A percentile compares a stretch with the other conserved stretches of the same genome.
These are phyloP conservation scores for Raffaelea arxii DNA, from an alignment of 2,329 filamentous ascomycete species.

Conservation along the genomic window DNA sequence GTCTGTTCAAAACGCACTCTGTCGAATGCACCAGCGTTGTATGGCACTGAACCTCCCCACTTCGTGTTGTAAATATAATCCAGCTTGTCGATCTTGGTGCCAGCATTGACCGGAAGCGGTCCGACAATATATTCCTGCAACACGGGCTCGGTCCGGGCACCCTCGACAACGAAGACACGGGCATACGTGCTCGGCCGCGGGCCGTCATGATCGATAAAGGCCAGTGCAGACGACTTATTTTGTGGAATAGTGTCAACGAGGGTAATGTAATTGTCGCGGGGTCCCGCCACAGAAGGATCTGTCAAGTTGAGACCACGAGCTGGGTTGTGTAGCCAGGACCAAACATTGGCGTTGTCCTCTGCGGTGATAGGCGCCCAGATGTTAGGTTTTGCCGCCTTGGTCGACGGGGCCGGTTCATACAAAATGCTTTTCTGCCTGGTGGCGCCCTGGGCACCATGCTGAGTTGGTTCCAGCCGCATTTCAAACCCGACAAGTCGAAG, in stretches of 20 bases:
- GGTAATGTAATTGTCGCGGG: conserved; percentile 35
- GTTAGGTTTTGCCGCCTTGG: conserved; percentile 26
- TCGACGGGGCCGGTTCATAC: background rate
- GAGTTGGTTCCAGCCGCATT: no score
- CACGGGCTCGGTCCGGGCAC: conserved; percentile 29
- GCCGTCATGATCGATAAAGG: conserved; percentile 30
- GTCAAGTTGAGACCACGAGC: conserved; percentile 34
- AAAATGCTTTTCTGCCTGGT: no score
- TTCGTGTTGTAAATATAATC: conserved; percentile 34
- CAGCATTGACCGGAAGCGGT: conserved; percentile 30
- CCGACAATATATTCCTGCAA: conserved; percentile 40
- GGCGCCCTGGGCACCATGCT: no score
- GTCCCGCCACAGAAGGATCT: conserved; percentile 21
- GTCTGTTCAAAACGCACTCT: conserved; percentile 19
- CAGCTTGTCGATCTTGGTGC: conserved; percentile 28
- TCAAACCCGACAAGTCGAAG: no score
- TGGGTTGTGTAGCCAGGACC: conserved; percentile 30
- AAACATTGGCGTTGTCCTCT: conserved; percentile 31
- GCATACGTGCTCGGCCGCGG: conserved; percentile 30
- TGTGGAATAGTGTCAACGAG: conserved; percentile 36
- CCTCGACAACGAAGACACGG: conserved; percentile 34
- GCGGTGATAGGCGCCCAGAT: conserved; percentile 30
- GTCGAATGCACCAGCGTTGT: conserved; percentile 24
- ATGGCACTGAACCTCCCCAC: conserved; percentile 24
- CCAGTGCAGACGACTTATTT: conserved; percentile 36